Evolutionary conservation across 306 rosid species (phyloP), one percentile per base, ranked within the genome.

Genomic region (Inga leiocalycina): DNA sequence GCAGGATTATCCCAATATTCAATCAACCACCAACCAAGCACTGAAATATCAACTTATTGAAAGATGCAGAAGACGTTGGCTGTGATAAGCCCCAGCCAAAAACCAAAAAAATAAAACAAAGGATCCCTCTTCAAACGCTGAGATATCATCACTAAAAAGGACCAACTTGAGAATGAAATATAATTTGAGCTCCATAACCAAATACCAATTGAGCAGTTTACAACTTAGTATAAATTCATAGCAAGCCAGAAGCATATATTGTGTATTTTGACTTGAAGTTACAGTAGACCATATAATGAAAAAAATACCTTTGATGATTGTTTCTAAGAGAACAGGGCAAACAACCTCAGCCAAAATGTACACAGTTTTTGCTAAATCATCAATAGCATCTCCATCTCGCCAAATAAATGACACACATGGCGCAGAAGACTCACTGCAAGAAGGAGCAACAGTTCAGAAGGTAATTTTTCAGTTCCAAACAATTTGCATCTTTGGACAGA

Each of bases 301-400:
- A 76, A 78, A 80, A 75, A 80, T 91, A 95, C 99, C 99, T 89
- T 96, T 92, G 78, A 96, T 90, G 41, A 89, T 84, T 56, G 98
- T 83, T 75, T 90, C 91, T 20, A 92, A 72, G 41, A 96, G 88
- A 80, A 89, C 90, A 3, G 98, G 97, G 84, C 89, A 94, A 66
- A 96, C 83, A 34, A 81, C 41, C 79, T 94, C 93, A 27, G 94
- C 83, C 62, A 92, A 81, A 83, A 82, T 62, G 59, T 84, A 84
- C 37, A 87, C 83, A 75, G 77, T 85, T 48, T 57, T 59, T 83
- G 90, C 93, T 39, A 92, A 75, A 74, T 85, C 85, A 37, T 84
- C 85, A 24, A 24, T 68, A 79, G 46, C 84, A 62, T 57, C 51
- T 22, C 75, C 79, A 66, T 86, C 91, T 32, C 59, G 87, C 85